These are phyloP conservation scores for Apiotrichum akiyoshidainum DNA, from an alignment of 1,284 basidiomycete species.

Conservation along the genomic window DNA sequence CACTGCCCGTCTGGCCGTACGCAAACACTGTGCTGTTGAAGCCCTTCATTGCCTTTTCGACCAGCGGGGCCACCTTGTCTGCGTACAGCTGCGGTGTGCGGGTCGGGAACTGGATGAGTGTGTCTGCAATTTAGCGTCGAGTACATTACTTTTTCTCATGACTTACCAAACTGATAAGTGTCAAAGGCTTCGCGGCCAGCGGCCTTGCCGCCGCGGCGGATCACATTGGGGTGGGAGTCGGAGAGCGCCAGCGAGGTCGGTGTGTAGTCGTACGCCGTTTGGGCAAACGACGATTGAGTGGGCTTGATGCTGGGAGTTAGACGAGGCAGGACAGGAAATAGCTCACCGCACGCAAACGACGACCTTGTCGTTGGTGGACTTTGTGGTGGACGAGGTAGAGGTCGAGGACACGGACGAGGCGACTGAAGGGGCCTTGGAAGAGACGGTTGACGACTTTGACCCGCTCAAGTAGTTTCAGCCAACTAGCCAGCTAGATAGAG, in stretches of 20 bases:
- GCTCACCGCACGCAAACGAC: constrained; percentile 47
- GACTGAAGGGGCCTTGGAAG: neutral
- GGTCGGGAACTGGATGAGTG: constrained; percentile 48
- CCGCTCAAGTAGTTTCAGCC: too few relatives aligned
- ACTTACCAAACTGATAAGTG: constrained; percentile 47
- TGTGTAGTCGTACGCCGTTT: constrained; percentile 41
- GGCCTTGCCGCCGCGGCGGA: constrained; percentile 46
- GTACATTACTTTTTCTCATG: neutral
- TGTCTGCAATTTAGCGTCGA: constrained; percentile 31
- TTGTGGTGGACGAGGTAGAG: neutral
- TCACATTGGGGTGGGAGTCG: constrained; percentile 46
- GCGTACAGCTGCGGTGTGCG: constrained; percentile 52
- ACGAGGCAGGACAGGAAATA: neutral
- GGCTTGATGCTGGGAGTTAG: constrained; percentile 42
- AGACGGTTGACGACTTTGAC: neutral
- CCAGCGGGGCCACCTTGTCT: constrained; percentile 54
- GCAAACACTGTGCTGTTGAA: constrained; percentile 58
- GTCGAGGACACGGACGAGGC: neutral
- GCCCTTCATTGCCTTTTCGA: constrained; percentile 56
- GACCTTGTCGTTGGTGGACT: constrained; percentile 36
- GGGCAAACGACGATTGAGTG: constrained; percentile 33
- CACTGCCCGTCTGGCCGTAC: constrained; percentile 53
- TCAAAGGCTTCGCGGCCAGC: constrained; percentile 47
- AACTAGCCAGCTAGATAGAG: too few relatives aligned
- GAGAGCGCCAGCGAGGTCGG: constrained; percentile 39